Base-by-base conservation (phyloP, 2,329 filamentous ascomycete species). In the Podosphaera fusca region DNA sequence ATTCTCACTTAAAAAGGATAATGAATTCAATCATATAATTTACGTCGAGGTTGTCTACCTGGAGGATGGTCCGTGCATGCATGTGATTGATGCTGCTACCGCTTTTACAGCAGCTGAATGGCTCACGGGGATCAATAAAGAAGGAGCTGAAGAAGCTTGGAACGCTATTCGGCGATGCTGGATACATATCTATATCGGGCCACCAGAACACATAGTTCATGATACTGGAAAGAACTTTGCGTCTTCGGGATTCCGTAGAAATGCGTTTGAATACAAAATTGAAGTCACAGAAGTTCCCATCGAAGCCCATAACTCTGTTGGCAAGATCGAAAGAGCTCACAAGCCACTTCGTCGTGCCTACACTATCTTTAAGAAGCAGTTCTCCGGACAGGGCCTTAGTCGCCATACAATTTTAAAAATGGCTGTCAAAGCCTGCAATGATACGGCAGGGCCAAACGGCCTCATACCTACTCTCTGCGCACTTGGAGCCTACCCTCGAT, bases 221-320 rank as follows among this genome's bases (percentile, higher is more conserved):
- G 42, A 56, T 30, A 30, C 45, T 30, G 55, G 51, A 29, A 55
- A 57, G 21, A 59, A 57, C 36, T 59, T 58, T 36, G 34, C 56
- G 14, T 47, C 6, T 47, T 8, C 6, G n/a, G 14, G 14, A 47
- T 47, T 47, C 45, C 45, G 14, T 7, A 38, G 35, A 38, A 38
- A 38, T 38, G 35, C 35, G 10, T 6, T 5, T 10, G 49, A 33
- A 51, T 29, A 10, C 10, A 51, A 31, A 31, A 7, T 33, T 31
- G 30, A 51, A 34, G 30, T 51, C 10, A 51, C 49, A 51, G 49
- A 51, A 51, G 30, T 51, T 7, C 49, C 49, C 7, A 31, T 51
- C 6, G 49, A 51, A 51, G 12, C 49, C 4, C 29, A 51, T 30
- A 30, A 51, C 29, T 51, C 49, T 51, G 7, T 51, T 51, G 30